phyloP scores from a whole-genome alignment of 805 yeast genomes.

The Komagataella pseudopastoris region DNA sequence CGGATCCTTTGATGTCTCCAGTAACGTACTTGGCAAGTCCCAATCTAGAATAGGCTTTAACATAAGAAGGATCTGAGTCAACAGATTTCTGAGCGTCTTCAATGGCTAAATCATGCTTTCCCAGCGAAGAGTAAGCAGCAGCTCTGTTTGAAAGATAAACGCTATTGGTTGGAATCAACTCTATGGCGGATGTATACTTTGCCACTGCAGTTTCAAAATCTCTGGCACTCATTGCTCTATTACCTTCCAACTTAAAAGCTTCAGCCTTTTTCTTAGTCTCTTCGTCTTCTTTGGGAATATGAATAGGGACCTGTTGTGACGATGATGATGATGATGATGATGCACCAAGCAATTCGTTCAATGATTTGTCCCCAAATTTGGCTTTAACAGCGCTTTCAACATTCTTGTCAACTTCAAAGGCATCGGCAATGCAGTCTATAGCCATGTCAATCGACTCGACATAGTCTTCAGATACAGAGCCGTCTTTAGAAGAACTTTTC shows the following conservation, averaged over 20 bases:
- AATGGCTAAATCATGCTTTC: conserved; percentile 65
- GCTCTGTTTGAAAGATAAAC: conserved; percentile 91
- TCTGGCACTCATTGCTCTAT: conserved; percentile 71
- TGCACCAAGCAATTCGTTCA: conserved; percentile 28
- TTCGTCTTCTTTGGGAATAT: conserved; percentile 30
- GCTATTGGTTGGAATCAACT: conserved; percentile 54
- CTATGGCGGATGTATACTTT: conserved; percentile 73
- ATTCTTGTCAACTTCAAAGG: conserved; percentile 51
- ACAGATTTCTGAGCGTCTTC: conserved; percentile 78
- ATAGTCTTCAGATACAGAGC: conserved; percentile 28
- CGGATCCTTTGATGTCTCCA: conserved; percentile 82
- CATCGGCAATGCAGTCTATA: conserved; percentile 81
- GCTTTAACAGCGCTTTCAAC: conserved; percentile 19
- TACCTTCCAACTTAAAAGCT: conserved; percentile 72
- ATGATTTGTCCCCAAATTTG: conserved; percentile 33
- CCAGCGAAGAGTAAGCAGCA: conserved; percentile 80
- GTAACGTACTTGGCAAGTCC: conserved; percentile 92
- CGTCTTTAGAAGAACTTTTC: conserved; percentile 39
- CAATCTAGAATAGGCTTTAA: conserved; percentile 89
- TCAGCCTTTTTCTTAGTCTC: conserved; percentile 68
- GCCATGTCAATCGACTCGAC: conserved; percentile 10
- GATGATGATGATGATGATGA: conserved; percentile 10
- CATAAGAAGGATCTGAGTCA: conserved; percentile 60
- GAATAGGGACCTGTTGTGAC: conserved; percentile 20
- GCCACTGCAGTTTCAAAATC: conserved; percentile 61